phyloP scores from a whole-genome alignment of 495 filamentous ascomycete genomes.

The Penicillium mononematosum region DNA sequence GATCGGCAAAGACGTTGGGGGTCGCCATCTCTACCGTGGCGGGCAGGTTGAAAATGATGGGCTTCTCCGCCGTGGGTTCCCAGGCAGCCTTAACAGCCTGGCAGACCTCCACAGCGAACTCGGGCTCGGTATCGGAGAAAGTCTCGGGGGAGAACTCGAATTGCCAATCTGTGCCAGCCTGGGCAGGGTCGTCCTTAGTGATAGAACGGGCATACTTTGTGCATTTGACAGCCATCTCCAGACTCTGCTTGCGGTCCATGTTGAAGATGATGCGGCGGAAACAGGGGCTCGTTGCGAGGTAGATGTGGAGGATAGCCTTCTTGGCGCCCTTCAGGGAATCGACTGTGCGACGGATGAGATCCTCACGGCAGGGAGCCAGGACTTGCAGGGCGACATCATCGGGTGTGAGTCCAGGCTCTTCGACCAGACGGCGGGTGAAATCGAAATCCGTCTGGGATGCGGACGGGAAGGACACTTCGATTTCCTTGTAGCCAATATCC shows the following conservation, averaged over 20 bases:
- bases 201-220: constrained; percentile 83
- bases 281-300: constrained; percentile 91
- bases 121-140: constrained; percentile 86
- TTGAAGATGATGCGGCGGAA: constrained; percentile 89
- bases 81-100: constrained; percentile 96
- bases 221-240: constrained; percentile 82
- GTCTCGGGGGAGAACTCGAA: constrained; percentile 97
- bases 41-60: constrained; percentile 96
- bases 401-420: constrained; percentile 81
- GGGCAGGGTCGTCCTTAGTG: constrained; percentile 89
- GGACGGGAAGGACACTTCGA: constrained; percentile 94
- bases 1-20: constrained; percentile 94
- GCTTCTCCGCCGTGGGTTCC: constrained; percentile 76
- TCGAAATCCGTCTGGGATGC: constrained; percentile 94
- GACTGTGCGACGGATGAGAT: constrained; percentile 87
- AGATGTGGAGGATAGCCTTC: constrained; percentile 96
- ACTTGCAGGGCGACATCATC: constrained; percentile 97
- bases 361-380: constrained; percentile 87
- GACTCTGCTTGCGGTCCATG: constrained; percentile 76
- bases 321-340: constrained; percentile 86
- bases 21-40: constrained; percentile 96
- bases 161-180: constrained; percentile 75
- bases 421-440: constrained; percentile 84
- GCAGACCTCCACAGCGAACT: constrained; percentile 81
- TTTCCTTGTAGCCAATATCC: constrained; percentile 95